Percentiles rank a stretch among this genome's conserved stretches.
Conservation (phyloP, 768 basidiomycete genomes). For the Tricholoma sp. region DNA sequence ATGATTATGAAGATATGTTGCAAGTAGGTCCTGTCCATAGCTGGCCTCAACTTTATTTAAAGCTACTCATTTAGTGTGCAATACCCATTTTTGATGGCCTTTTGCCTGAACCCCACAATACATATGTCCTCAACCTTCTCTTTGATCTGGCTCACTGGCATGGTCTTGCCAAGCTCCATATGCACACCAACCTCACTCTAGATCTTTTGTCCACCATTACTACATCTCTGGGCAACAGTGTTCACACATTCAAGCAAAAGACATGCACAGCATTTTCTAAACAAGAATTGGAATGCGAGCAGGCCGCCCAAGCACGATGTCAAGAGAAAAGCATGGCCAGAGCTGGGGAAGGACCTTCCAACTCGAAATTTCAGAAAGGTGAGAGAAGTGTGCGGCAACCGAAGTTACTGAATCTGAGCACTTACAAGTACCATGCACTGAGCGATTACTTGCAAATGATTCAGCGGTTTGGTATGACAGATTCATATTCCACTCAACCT, state of each 20-base stretch:
- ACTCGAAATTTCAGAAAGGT: not conserved
- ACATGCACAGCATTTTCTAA: slow-evolving; percentile 10
- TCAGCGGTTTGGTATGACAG: too few relatives aligned
- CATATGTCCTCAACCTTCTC: not conserved
- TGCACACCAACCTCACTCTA: slow-evolving; percentile 1
- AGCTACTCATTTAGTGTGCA: not conserved
- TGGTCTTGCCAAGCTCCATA: slow-evolving; percentile 11
- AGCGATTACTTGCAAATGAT: not conserved
- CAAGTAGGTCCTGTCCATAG: slow-evolving; percentile 12
- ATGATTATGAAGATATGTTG: slow-evolving; percentile 22
- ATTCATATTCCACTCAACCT: too few relatives aligned
- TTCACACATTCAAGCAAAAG: slow-evolving; percentile 17
- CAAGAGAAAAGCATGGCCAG: not conserved
- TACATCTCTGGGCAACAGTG: slow-evolving; percentile 9
- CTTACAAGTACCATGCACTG: not conserved
- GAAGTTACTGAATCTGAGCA: not conserved
- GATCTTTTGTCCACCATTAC: slow-evolving; percentile 14
- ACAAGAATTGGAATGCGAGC: slow-evolving; percentile 6
- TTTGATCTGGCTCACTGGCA: not conserved
- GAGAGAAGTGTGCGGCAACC: not conserved
- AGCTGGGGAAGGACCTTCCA: not conserved
- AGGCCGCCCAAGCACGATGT: slow-evolving; percentile 1
- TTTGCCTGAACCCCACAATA: not conserved
- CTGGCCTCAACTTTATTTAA: not conserved
- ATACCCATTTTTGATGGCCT: slow-evolving; percentile 8